Evolutionary conservation across 1,284 basidiomycete genomes (phyloP).

Genomic region (Ceratobasidium sp.): DNA sequence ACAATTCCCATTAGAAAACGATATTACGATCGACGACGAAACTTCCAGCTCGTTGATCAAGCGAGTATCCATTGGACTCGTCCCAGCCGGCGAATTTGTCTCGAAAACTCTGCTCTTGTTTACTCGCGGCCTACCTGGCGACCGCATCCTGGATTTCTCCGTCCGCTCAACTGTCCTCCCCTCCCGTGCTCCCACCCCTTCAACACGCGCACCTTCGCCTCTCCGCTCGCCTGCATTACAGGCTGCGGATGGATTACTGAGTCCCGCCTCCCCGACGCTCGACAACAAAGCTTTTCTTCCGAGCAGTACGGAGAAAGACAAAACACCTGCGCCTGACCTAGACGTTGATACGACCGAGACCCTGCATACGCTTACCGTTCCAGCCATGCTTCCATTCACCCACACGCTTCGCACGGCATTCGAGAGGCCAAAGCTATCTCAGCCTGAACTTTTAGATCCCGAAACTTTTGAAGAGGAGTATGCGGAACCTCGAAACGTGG

Average conservation of each 20-base stretch:
- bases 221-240: constrained; percentile 45
- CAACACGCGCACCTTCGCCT: constrained; percentile 11
- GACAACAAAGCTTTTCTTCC: constrained; percentile 24
- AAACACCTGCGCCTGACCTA: constrained; percentile 45
- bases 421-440: constrained; percentile 54
- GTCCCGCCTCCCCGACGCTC: constrained; percentile 5
- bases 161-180: constrained; percentile 65
- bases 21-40: constrained; percentile 68
- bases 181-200: constrained; percentile 20
- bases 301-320: constrained; percentile 46
- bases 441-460: constrained; percentile 64
- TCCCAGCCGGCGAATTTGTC: constrained; percentile 65
- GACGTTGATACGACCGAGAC: constrained; percentile 65
- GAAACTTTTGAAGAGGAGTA: constrained; percentile 64
- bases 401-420: constrained; percentile 64
- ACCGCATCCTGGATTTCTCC: constrained; percentile 77
- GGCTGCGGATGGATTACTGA: constrained; percentile 18
- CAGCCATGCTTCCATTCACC: constrained; percentile 66
- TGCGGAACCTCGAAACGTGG: constrained; percentile 59
- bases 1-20: constrained; percentile 62
- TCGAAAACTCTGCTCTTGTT: constrained; percentile 69
- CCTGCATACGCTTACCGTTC: constrained; percentile 69
- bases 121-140: constrained; percentile 69
- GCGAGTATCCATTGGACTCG: constrained; percentile 69
- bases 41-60: constrained; percentile 76